phyloP scores from a whole-genome alignment of 2,329 filamentous ascomycete species.

The Beauveria rudraprayagi region DNA sequence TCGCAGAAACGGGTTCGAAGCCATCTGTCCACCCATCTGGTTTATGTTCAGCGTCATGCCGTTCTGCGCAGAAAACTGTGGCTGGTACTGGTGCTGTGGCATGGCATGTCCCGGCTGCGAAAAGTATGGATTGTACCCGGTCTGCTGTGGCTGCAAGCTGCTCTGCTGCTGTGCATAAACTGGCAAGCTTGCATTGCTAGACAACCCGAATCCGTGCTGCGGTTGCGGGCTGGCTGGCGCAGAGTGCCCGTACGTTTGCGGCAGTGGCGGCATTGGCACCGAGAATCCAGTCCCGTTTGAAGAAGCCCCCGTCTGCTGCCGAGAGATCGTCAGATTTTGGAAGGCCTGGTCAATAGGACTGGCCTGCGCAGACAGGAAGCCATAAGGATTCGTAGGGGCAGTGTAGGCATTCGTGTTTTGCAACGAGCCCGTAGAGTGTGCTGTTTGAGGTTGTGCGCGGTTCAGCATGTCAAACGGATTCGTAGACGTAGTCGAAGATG shows the following conservation, averaged over 20 bases:
- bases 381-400: slow-evolving; percentile 63
- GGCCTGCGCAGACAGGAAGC: slow-evolving; percentile 35
- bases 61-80: slow-evolving; percentile 18
- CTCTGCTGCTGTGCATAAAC: slow-evolving; percentile 22
- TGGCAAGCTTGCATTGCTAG: slow-evolving; percentile 36
- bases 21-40: slow-evolving; percentile 24
- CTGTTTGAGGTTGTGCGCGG: slow-evolving; percentile 49
- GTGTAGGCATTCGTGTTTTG: slow-evolving; percentile 49
- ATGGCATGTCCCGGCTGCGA: slow-evolving; percentile 23
- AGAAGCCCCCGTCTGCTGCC: slow-evolving; percentile 58
- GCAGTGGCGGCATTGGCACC: slow-evolving; percentile 31
- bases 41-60: slow-evolving; percentile 32
- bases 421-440: slow-evolving; percentile 56
- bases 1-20: slow-evolving; percentile 41
- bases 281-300: slow-evolving; percentile 62
- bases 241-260: slow-evolving; percentile 36
- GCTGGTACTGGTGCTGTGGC: slow-evolving; percentile 18
- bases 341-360: slow-evolving; percentile 58
- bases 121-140: slow-evolving; percentile 47
- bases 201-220: slow-evolving; percentile 32
- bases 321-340: slow-evolving; percentile 63
- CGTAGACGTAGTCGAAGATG: slow-evolving; percentile 41
- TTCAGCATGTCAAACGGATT: slow-evolving; percentile 61
- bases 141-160: slow-evolving; percentile 28
- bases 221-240: slow-evolving; percentile 32